A percentile compares a stretch with the other conserved stretches of the same genome.
These are phyloP conservation scores for Hevea brasiliensis DNA, from an alignment of 345 rosid species.

Conservation along the genomic window DNA sequence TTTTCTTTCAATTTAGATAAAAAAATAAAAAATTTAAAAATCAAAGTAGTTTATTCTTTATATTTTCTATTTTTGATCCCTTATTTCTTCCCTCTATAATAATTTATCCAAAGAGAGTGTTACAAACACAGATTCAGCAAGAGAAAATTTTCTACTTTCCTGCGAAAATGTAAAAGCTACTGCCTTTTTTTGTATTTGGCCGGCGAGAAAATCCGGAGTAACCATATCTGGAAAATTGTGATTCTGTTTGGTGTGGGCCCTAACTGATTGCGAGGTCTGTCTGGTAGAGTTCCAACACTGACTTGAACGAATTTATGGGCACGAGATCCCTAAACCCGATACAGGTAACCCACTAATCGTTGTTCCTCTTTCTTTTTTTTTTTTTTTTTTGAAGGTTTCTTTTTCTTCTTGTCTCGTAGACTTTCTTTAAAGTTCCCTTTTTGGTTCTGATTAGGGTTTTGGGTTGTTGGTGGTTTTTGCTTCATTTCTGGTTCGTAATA, in stretches of 20 bases:
- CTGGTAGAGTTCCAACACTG: constrained; percentile 33
- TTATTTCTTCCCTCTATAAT: too few relatives aligned
- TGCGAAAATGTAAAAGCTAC: too few relatives aligned
- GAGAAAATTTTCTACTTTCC: neutral
- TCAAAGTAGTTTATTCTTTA: too few relatives aligned
- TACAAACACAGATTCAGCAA: neutral
- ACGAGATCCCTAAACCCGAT: constrained; percentile 63
- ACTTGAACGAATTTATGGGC: constrained; percentile 62
- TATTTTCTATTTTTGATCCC: too few relatives aligned
- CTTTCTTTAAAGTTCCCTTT: neutral
- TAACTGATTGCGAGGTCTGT: constrained; percentile 34
- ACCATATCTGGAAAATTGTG: neutral
- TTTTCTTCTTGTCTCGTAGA: neutral
- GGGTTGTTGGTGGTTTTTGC: neutral
- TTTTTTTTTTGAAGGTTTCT: neutral
- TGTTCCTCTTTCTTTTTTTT: neutral
- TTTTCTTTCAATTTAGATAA: too few relatives aligned
- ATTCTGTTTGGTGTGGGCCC: constrained; percentile 32
- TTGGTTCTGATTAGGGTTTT: neutral
- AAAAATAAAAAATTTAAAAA: too few relatives aligned
- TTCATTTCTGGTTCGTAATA: neutral
- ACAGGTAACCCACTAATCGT: constrained; percentile 41
- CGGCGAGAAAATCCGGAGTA: neutral
- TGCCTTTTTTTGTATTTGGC: constrained; percentile 10
- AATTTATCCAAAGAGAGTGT: too few relatives aligned